Percentiles rank a stretch among this genome's conserved stretches.
Conservation (phyloP, 148 eudicot genomes). For the Camellia japonica region DNA sequence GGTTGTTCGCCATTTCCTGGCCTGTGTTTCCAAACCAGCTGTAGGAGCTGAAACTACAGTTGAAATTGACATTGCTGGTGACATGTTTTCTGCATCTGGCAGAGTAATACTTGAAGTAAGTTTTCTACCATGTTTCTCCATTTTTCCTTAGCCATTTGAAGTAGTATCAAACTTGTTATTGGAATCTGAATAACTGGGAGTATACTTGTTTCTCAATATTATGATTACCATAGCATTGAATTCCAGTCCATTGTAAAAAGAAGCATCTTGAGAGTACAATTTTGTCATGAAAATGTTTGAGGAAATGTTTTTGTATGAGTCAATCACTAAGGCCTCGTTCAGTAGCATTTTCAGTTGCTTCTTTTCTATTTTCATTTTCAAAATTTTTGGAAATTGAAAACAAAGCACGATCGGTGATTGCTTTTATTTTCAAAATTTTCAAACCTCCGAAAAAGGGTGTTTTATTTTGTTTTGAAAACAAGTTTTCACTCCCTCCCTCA, state of each 20-base stretch:
- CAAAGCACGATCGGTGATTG: too few species aligned
- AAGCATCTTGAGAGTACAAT: neutral
- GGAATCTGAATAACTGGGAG: neutral
- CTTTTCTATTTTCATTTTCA: too few species aligned
- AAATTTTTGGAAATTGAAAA: too few species aligned
- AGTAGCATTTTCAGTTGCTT: too few species aligned
- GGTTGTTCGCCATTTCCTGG: slow-evolving; percentile 97
- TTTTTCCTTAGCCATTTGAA: neutral
- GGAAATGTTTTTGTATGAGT: neutral
- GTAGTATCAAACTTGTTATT: neutral
- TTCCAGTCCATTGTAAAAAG: neutral
- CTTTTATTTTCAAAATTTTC: too few species aligned
- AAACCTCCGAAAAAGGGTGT: too few species aligned
- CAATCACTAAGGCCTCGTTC: neutral
- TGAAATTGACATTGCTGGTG: slow-evolving; percentile 89
- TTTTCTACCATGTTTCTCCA: neutral
- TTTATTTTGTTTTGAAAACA: too few species aligned
- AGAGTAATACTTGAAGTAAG: slow-evolving; percentile 80
- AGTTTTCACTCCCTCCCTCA: too few species aligned
- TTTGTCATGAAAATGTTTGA: neutral
- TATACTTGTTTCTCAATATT: neutral
- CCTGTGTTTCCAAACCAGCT: slow-evolving; percentile 99
- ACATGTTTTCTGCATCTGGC: slow-evolving; percentile 77
- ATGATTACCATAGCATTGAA: neutral
- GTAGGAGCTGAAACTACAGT: slow-evolving; percentile 94